Percentiles rank a stretch among this genome's conserved stretches.
These are phyloP conservation scores for Saksenaea oblongispora DNA, from an alignment of 371 early-diverging fungal genomes.

Conservation along the genomic window DNA sequence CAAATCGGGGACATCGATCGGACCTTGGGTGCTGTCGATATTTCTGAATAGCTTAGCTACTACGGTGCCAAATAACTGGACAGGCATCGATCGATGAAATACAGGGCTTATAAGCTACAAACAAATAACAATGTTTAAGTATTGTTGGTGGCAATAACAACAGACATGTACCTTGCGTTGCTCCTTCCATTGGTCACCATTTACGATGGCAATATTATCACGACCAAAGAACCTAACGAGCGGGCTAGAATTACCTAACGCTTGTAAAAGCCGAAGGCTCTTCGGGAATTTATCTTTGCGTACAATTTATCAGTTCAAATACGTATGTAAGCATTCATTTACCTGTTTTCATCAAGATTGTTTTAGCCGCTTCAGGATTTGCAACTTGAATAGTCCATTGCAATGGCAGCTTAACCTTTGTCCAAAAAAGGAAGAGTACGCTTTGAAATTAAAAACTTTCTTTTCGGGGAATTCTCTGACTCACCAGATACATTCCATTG, in stretches of 20 bases:
- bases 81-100: constrained; percentile 36
- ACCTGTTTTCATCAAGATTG: constrained; percentile 36
- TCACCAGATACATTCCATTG: constrained; percentile 14
- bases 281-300: constrained; percentile 14
- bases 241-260: constrained; percentile 10
- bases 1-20: constrained; percentile 2
- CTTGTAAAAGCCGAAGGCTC: constrained; percentile 8
- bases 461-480: too few relatives aligned
- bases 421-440: neutral
- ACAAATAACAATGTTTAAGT: neutral
- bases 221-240: constrained; percentile 25
- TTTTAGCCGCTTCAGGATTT: constrained; percentile 27
- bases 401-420: constrained; percentile 23
- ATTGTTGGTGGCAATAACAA: neutral
- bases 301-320: neutral
- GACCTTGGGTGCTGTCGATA: constrained; percentile 21
- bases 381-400: constrained; percentile 34
- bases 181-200: constrained; percentile 39
- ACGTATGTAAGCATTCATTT: neutral
- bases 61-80: constrained; percentile 26
- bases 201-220: constrained; percentile 28
- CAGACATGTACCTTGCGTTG: constrained; percentile 33
- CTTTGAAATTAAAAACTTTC: neutral
- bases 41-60: constrained; percentile 15
- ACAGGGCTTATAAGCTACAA: constrained; percentile 35